phyloP scores from a whole-genome alignment of 257 asterid genomes.

The Cinchona pubescens region DNA sequence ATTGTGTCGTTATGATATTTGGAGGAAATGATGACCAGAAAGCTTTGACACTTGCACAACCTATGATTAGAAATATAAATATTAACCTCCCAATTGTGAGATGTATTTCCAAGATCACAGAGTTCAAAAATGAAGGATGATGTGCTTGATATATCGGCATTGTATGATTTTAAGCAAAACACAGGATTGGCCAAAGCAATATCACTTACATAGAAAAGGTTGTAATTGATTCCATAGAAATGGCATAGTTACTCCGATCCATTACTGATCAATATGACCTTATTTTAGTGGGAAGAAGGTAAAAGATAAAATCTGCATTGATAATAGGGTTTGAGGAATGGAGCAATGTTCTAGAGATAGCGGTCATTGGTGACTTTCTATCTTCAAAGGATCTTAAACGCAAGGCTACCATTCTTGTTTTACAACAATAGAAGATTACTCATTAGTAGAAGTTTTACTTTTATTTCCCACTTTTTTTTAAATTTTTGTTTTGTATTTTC shows the following conservation, averaged over 20 bases:
- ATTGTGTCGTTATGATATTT: conserved; percentile 13
- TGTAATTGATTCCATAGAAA: conserved; percentile 15
- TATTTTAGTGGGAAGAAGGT: conserved; percentile 26
- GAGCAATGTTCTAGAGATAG: conserved; percentile 33
- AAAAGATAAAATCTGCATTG: conserved; percentile 11
- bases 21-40: conserved; percentile 30
- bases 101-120: background rate
- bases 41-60: conserved; percentile 20
- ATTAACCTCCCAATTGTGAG: conserved; percentile 12
- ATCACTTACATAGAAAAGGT: conserved; percentile 18
- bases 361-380: conserved; percentile 25
- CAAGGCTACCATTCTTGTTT: conserved; percentile 25
- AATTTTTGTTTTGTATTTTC: background rate
- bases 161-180: conserved; percentile 23
- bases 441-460: background rate
- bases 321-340: conserved; percentile 27
- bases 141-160: conserved; percentile 1
- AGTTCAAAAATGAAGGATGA: conserved; percentile 6
- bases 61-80: conserved; percentile 21
- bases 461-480: background rate
- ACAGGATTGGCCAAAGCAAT: conserved; percentile 16
- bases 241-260: conserved; percentile 8
- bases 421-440: conserved; percentile 25
- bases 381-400: conserved; percentile 20
- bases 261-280: conserved; percentile 26